Evolutionary conservation across 1,139 yeast species (phyloP).

Genomic region (Kluyveromyces sp.): DNA sequence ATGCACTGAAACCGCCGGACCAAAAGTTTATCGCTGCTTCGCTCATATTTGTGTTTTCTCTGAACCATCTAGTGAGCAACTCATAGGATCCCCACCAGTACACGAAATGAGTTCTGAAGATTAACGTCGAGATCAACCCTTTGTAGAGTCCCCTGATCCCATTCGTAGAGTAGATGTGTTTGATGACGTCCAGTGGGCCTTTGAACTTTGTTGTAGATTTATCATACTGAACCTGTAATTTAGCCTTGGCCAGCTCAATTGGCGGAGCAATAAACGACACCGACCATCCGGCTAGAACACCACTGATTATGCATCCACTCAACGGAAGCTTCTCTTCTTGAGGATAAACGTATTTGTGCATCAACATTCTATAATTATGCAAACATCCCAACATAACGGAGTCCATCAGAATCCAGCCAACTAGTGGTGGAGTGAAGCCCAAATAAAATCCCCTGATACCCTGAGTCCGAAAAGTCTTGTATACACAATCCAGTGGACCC

Average conservation of each 20-base stretch:
- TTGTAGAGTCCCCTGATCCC: conserved; percentile 72
- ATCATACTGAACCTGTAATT: conserved; percentile 85
- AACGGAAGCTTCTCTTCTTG: conserved; percentile 57
- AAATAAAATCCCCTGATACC: conserved; percentile 74
- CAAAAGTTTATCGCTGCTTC: conserved; percentile 74
- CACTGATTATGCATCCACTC: conserved; percentile 69
- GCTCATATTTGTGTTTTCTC: conserved; percentile 54
- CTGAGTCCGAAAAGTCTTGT: conserved; percentile 63
- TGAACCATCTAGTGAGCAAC: conserved; percentile 62
- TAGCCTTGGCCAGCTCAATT: conserved; percentile 80
- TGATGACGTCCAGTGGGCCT: conserved; percentile 71
- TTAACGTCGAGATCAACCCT: conserved; percentile 79
- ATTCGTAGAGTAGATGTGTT: conserved; percentile 40
- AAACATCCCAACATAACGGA: conserved; percentile 81
- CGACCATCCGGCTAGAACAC: conserved; percentile 76
- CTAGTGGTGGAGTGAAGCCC: conserved; percentile 86
- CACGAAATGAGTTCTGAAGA: conserved; percentile 77
- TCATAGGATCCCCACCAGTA: conserved; percentile 97
- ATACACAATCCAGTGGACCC: conserved; percentile 77
- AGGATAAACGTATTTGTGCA: conserved; percentile 57
- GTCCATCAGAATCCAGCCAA: conserved; percentile 94
- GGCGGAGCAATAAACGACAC: conserved; percentile 94
- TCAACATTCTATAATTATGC: conserved; percentile 63
- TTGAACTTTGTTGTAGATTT: conserved; percentile 57
- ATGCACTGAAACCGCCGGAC: conserved; percentile 80